Evolutionary conservation across 2,329 filamentous ascomycete species (phyloP).

Genomic region (Fusarium guadeloupense): DNA sequence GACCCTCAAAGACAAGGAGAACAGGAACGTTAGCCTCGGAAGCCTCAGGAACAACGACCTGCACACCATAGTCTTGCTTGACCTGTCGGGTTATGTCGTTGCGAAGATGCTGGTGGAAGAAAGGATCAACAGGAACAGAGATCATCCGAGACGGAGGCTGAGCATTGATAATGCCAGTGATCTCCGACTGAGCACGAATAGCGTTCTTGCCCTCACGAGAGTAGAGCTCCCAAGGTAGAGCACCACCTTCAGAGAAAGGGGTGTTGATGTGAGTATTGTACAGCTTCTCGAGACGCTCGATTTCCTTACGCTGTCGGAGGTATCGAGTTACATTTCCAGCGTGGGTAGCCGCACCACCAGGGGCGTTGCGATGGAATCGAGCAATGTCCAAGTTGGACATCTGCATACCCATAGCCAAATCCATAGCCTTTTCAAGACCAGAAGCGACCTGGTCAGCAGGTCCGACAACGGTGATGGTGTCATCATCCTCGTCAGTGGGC

Average conservation of each 20-base stretch:
- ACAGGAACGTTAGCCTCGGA: slow-evolving; percentile 68
- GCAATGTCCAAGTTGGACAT: slow-evolving; percentile 85
- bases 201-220: slow-evolving; percentile 86
- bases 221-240: slow-evolving; percentile 87
- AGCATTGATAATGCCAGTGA: slow-evolving; percentile 76
- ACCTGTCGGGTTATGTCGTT: slow-evolving; percentile 71
- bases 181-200: slow-evolving; percentile 77
- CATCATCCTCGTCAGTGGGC: slow-evolving; percentile 79
- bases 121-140: slow-evolving; percentile 75
- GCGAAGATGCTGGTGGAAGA: slow-evolving; percentile 79
- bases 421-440: slow-evolving; percentile 85
- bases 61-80: slow-evolving; percentile 75
- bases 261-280: slow-evolving; percentile 91
- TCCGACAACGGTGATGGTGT: slow-evolving; percentile 86
- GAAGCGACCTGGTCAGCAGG: slow-evolving; percentile 76
- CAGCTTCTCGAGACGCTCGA: slow-evolving; percentile 80
- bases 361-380: slow-evolving; percentile 78
- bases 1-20: slow-evolving; percentile 78
- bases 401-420: slow-evolving; percentile 87
- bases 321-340: slow-evolving; percentile 90
- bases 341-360: slow-evolving; percentile 77
- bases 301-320: slow-evolving; percentile 80
- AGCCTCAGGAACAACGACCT: slow-evolving; percentile 74
- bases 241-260: slow-evolving; percentile 73
- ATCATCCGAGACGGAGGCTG: slow-evolving; percentile 78